Conservation (phyloP, 2,329 filamentous ascomycete species). For the Phaeomoniella chlamydospora region DNA sequence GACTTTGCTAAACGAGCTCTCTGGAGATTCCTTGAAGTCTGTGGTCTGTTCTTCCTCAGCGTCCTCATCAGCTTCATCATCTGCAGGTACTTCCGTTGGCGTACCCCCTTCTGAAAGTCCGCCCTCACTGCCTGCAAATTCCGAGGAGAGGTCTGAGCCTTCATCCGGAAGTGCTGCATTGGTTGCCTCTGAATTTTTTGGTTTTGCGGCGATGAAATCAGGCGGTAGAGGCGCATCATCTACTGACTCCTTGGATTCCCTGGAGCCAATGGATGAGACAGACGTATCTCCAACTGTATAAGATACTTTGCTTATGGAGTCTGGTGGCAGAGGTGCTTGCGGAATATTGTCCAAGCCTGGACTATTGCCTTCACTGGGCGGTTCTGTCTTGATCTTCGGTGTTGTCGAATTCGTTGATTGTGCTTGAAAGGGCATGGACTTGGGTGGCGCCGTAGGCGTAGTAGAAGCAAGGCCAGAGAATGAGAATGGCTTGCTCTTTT, state of each 20-base stretch:
- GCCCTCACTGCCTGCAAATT: slow-evolving; percentile 30
- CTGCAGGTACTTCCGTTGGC: slow-evolving; percentile 13
- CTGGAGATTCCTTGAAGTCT: slow-evolving; percentile 24
- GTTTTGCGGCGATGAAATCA: slow-evolving; percentile 6
- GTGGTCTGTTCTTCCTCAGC: slow-evolving; percentile 13
- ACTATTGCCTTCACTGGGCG: slow-evolving; percentile 14
- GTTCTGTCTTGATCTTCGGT: slow-evolving; percentile 19
- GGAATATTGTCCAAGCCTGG: slow-evolving; percentile 15
- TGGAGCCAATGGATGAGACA: slow-evolving; percentile 27
- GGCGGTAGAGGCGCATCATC: slow-evolving; percentile 14
- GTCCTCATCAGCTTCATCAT: slow-evolving; percentile 8
- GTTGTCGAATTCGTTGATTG: slow-evolving; percentile 9
- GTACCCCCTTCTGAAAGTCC: slow-evolving; percentile 27
- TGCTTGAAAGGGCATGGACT: slow-evolving; percentile 12
- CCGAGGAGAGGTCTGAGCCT: slow-evolving; percentile 17
- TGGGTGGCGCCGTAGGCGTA: slow-evolving; percentile 11
- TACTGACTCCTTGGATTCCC: slow-evolving; percentile 18
- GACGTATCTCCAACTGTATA: slow-evolving; percentile 35
- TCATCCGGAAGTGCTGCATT: slow-evolving; percentile 16
- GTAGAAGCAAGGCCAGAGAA: slow-evolving; percentile 9
- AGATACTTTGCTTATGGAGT: slow-evolving; percentile 28
- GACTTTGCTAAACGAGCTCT: slow-evolving; percentile 27
- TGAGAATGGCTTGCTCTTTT: slow-evolving; percentile 15
- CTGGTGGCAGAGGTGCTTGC: slow-evolving; percentile 29
- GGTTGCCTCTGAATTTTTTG: not conserved